Percentiles rank a stretch among this genome's conserved stretches.
These are phyloP conservation scores for Plicaturopsis crispa DNA, from an alignment of 768 basidiomycete genomes.

Conservation along the genomic window DNA sequence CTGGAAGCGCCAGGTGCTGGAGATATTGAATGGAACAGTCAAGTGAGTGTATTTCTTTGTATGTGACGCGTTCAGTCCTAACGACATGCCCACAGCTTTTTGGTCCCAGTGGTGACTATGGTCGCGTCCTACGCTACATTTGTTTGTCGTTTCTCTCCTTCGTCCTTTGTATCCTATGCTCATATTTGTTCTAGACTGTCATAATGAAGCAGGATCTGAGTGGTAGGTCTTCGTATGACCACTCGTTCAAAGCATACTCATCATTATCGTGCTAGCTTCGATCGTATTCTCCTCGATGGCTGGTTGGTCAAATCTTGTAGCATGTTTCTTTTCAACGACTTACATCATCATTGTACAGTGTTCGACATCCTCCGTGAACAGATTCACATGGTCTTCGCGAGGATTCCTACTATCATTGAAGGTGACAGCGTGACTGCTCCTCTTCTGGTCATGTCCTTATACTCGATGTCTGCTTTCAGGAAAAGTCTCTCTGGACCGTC, in stretches of 20 bases:
- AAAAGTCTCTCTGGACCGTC: constrained; percentile 59
- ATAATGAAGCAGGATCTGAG: constrained; percentile 21
- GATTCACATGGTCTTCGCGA: constrained; percentile 27
- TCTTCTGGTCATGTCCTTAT: neutral
- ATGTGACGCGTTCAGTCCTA: neutral
- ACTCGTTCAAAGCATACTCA: too few species aligned
- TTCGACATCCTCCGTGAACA: constrained; percentile 56
- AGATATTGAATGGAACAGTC: neutral
- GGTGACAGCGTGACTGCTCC: too few species aligned
- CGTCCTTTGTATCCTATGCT: neutral
- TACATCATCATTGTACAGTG: too few species aligned
- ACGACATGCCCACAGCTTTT: neutral
- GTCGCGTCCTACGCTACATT: constrained; percentile 29
- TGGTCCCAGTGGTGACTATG: neutral
- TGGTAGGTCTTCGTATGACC: too few species aligned
- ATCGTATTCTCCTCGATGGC: neutral
- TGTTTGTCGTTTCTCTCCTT: neutral
- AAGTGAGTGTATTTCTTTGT: neutral
- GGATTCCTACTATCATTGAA: constrained; percentile 13
- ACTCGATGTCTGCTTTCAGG: constrained; percentile 23
- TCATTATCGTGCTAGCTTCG: too few species aligned
- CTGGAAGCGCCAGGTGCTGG: neutral
- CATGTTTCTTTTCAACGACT: too few species aligned
- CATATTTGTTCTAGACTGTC: constrained; percentile 6
- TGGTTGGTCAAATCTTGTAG: too few species aligned